Evolutionary conservation across 2,329 filamentous ascomycete species (phyloP).

Genomic region (Colletotrichum siamense): DNA sequence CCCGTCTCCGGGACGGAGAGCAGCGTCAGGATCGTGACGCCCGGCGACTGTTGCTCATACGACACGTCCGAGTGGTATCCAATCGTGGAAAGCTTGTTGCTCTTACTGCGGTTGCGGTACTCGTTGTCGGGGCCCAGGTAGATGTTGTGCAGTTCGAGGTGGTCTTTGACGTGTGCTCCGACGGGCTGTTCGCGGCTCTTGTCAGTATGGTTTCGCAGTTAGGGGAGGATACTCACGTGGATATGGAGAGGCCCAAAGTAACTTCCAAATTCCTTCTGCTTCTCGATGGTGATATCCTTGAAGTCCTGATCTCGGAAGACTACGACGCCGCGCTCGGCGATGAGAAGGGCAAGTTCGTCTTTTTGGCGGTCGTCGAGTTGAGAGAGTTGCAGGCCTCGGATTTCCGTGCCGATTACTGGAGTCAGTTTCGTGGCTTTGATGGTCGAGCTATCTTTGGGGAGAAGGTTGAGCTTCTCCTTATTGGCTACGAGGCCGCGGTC

Average conservation of each 20-base stretch:
- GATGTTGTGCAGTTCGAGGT: slow-evolving; percentile 50
- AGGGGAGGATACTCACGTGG: slow-evolving; percentile 21
- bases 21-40: slow-evolving; percentile 44
- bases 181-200: slow-evolving; percentile 35
- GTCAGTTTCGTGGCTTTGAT: slow-evolving; percentile 24
- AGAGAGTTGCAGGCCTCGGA: slow-evolving; percentile 43
- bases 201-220: background rate
- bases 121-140: slow-evolving; percentile 51
- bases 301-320: slow-evolving; percentile 41
- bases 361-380: slow-evolving; percentile 41
- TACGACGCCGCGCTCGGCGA: slow-evolving; percentile 46
- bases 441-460: slow-evolving; percentile 22
- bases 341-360: slow-evolving; percentile 47
- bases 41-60: slow-evolving; percentile 47
- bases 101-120: slow-evolving; percentile 39
- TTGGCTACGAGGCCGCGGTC: slow-evolving; percentile 36
- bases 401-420: slow-evolving; percentile 43
- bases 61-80: slow-evolving; percentile 48
- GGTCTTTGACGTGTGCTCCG: slow-evolving; percentile 46
- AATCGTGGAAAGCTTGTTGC: slow-evolving; percentile 39
- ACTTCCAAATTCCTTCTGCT: slow-evolving; percentile 7
- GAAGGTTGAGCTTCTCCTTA: slow-evolving; percentile 32
- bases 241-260: slow-evolving; percentile 43
- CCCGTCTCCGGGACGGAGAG: slow-evolving; percentile 40
- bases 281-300: slow-evolving; percentile 8